A percentile compares a stretch with the other conserved stretches of the same genome.
These are phyloP conservation scores for Penicillium nordicum DNA, from an alignment of 2,329 filamentous ascomycete genomes.

Conservation along the genomic window DNA sequence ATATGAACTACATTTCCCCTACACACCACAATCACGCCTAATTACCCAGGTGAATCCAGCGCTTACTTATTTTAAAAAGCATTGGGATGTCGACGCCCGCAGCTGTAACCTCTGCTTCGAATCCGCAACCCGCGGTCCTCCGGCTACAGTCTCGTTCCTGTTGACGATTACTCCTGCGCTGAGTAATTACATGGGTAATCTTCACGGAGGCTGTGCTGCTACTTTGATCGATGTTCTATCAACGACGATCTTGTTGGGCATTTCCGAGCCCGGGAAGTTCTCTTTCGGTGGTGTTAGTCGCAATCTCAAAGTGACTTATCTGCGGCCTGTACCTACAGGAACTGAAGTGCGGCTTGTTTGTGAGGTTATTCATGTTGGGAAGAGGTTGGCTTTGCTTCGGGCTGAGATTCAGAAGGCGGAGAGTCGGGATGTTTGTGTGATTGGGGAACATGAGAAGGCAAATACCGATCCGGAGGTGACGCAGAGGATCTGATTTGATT, in stretches of 20 bases:
- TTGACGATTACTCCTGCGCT: constrained; percentile 74
- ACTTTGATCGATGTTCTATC: constrained; percentile 67
- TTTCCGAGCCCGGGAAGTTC: constrained; percentile 61
- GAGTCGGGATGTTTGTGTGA: constrained; percentile 53
- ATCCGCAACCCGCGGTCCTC: constrained; percentile 35
- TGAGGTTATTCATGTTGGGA: constrained; percentile 58
- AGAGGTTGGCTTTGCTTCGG: constrained; percentile 52
- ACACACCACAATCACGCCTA: neutral
- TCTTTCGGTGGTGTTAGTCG: constrained; percentile 61
- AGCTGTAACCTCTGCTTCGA: constrained; percentile 37
- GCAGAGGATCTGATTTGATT: constrained; percentile 23
- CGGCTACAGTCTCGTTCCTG: constrained; percentile 33
- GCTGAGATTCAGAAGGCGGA: constrained; percentile 54
- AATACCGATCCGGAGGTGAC: constrained; percentile 52
- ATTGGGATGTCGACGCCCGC: constrained; percentile 30
- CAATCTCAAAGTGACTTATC: constrained; percentile 64
- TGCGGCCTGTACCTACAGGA: constrained; percentile 58
- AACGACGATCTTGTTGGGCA: constrained; percentile 54
- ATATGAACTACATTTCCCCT: neutral
- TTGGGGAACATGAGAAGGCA: constrained; percentile 64
- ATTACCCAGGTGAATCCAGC: neutral
- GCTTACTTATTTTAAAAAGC: constrained; percentile 20
- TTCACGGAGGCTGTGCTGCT: constrained; percentile 77
- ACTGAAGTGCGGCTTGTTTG: constrained; percentile 53
- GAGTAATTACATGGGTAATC: constrained; percentile 85